A percentile compares a stretch with the other conserved stretches of the same genome.
These are phyloP conservation scores for Xylona heveae DNA, from an alignment of 495 filamentous ascomycete genomes.

Conservation along the genomic window DNA sequence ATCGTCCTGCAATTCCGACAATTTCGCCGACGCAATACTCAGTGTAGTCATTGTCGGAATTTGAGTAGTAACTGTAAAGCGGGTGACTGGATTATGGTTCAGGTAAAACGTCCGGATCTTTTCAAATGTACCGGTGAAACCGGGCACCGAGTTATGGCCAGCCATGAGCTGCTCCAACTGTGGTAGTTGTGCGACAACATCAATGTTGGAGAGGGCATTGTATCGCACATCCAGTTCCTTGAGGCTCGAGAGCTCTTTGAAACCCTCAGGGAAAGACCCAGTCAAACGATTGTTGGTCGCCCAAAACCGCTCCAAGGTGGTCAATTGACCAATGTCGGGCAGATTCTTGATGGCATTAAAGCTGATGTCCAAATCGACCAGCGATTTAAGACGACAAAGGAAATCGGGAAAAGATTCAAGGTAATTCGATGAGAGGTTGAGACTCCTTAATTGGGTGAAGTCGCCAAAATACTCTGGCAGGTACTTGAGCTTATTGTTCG, in stretches of 20 bases:
- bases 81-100: slow-evolving; percentile 83
- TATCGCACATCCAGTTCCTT: slow-evolving; percentile 88
- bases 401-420: slow-evolving; percentile 68
- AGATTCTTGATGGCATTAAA: slow-evolving; percentile 75
- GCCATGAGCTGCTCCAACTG: slow-evolving; percentile 67
- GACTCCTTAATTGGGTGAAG: slow-evolving; percentile 52
- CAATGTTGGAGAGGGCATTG: slow-evolving; percentile 70
- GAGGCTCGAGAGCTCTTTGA: slow-evolving; percentile 49
- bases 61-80: slow-evolving; percentile 57
- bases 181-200: slow-evolving; percentile 62
- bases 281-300: slow-evolving; percentile 84
- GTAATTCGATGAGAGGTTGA: slow-evolving; percentile 86
- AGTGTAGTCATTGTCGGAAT: slow-evolving; percentile 66
- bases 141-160: slow-evolving; percentile 79
- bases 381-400: slow-evolving; percentile 54
- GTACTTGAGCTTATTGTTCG: slow-evolving; percentile 66
- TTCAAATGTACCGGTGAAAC: slow-evolving; percentile 68
- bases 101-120: slow-evolving; percentile 65
- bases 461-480: slow-evolving; percentile 64
- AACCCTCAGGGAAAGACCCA: slow-evolving; percentile 46
- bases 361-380: slow-evolving; percentile 89
- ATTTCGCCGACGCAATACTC: slow-evolving; percentile 70
- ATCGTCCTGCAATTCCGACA: slow-evolving; percentile 64
- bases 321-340: slow-evolving; percentile 56
- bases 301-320: slow-evolving; percentile 66